phyloP scores from a whole-genome alignment of 1,284 basidiomycete genomes.

The Microbotryum intermedium region DNA sequence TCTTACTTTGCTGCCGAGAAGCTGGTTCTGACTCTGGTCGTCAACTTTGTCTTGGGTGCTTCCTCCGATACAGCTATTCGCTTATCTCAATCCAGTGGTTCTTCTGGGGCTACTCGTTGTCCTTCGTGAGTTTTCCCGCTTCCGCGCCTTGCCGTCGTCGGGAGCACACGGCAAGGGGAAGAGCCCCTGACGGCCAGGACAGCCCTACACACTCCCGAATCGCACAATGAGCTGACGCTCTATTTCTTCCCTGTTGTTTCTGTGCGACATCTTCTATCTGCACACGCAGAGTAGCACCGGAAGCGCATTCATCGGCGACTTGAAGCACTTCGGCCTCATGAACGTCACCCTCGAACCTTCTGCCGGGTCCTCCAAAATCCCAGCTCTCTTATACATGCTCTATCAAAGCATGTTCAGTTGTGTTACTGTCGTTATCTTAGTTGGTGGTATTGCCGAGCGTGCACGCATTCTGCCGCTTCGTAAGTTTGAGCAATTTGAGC shows the following conservation, averaged over 20 bases:
- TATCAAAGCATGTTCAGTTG: constrained; percentile 86
- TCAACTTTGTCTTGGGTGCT: no score
- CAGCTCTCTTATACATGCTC: constrained; percentile 74
- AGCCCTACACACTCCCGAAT: no score
- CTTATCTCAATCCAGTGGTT: constrained; percentile 55
- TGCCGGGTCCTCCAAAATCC: constrained; percentile 57
- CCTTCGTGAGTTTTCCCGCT: constrained; percentile 36
- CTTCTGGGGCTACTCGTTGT: constrained; percentile 38
- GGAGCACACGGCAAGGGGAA: no score
- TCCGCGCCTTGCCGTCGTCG: constrained; percentile 36
- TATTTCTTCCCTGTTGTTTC: no score
- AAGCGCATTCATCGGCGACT: constrained; percentile 44
- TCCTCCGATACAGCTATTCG: constrained; percentile 50
- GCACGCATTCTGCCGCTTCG: constrained; percentile 75
- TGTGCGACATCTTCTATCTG: no score
- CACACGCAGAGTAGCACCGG: no score
- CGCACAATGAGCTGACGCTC: constrained; percentile 13
- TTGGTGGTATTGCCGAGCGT: constrained; percentile 79
- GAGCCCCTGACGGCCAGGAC: no score
- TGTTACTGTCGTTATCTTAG: constrained; percentile 52
- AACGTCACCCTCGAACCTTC: constrained; percentile 69
- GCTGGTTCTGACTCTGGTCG: no score
- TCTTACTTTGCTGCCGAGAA: no score
- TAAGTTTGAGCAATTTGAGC: constrained; percentile 25
- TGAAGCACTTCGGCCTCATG: constrained; percentile 71